Evolutionary conservation across 306 rosid species (phyloP).

Genomic region (Dalbergia cochinchinensis): DNA sequence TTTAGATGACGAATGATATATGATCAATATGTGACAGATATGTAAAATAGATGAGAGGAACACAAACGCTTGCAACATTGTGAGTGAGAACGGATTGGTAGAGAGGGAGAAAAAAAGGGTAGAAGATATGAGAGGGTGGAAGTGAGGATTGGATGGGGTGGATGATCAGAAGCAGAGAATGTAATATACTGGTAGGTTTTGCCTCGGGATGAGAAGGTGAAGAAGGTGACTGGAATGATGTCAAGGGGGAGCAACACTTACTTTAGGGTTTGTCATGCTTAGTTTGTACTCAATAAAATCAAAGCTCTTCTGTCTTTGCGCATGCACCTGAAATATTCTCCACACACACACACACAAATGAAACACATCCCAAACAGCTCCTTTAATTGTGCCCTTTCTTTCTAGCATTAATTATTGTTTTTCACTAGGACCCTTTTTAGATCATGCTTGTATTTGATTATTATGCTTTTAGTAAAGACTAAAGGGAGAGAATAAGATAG

Average conservation of each 20-base stretch:
- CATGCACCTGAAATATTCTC: slow-evolving; percentile 98
- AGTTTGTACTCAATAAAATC: slow-evolving; percentile 84
- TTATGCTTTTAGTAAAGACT: slow-evolving; percentile 30
- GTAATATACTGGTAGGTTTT: slow-evolving; percentile 72
- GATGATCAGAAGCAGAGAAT: slow-evolving; percentile 52
- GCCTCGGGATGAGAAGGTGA: slow-evolving; percentile 89
- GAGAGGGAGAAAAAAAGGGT: neutral
- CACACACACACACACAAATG: slow-evolving; percentile 50
- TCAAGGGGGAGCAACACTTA: slow-evolving; percentile 81
- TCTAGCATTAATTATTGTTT: slow-evolving; percentile 64
- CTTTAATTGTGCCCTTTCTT: slow-evolving; percentile 63
- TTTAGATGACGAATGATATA: slow-evolving; percentile 6
- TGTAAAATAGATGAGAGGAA: neutral
- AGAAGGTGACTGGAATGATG: slow-evolving; percentile 99
- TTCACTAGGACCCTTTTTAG: slow-evolving; percentile 58
- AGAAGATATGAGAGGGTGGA: slow-evolving; percentile 7
- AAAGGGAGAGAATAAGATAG: slow-evolving; percentile 58
- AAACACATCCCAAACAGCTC: slow-evolving; percentile 62
- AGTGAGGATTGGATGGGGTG: slow-evolving; percentile 36
- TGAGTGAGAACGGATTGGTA: neutral
- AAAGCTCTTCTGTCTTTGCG: slow-evolving; percentile 63
- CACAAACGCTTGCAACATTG: neutral
- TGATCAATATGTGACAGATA: slow-evolving; percentile 16
- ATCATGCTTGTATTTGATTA: slow-evolving; percentile 69
- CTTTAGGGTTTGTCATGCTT: slow-evolving; percentile 99